Conservation (phyloP, 305 asterid genomes). For the Andrographis paniculata region DNA sequence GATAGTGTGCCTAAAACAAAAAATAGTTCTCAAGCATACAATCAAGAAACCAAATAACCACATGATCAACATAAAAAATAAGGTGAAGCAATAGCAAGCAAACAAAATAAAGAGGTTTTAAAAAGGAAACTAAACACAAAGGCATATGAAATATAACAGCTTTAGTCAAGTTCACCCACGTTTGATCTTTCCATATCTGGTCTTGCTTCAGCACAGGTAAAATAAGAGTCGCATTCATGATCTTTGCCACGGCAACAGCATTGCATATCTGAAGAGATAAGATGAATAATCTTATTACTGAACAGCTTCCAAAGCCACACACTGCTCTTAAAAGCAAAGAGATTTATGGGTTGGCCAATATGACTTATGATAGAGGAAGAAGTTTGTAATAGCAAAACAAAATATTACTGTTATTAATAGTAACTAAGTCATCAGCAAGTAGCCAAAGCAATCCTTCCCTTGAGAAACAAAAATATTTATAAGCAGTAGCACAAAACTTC, state of each 20-base stretch:
- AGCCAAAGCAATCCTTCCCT: slow-evolving; percentile 10
- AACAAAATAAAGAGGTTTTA: no score
- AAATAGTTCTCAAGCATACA: background rate
- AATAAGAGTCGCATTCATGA: slow-evolving; percentile 96
- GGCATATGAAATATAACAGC: slow-evolving; percentile 3
- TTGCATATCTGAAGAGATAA: slow-evolving; percentile 73
- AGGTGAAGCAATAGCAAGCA: no score
- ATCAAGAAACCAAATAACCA: no score
- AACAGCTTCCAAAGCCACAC: no score
- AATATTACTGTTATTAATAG: slow-evolving; percentile 6
- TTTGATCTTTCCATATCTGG: slow-evolving; percentile 99
- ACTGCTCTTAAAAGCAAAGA: slow-evolving; percentile 13
- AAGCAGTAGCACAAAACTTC: background rate
- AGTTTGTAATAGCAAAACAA: slow-evolving; percentile 3
- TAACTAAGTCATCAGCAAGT: slow-evolving; percentile 7
- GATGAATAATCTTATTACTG: slow-evolving; percentile 15
- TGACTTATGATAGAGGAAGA: slow-evolving; percentile 4
- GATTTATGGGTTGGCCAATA: background rate
- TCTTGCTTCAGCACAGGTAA: slow-evolving; percentile 97
- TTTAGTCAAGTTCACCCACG: slow-evolving; percentile 53
- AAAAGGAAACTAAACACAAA: no score
- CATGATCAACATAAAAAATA: no score
- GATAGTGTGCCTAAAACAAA: background rate
- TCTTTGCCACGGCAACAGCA: slow-evolving; percentile 98
- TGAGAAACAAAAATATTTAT: background rate